phyloP scores from a whole-genome alignment of 2,329 filamentous ascomycete genomes.

The Fusarium incarnatum region DNA sequence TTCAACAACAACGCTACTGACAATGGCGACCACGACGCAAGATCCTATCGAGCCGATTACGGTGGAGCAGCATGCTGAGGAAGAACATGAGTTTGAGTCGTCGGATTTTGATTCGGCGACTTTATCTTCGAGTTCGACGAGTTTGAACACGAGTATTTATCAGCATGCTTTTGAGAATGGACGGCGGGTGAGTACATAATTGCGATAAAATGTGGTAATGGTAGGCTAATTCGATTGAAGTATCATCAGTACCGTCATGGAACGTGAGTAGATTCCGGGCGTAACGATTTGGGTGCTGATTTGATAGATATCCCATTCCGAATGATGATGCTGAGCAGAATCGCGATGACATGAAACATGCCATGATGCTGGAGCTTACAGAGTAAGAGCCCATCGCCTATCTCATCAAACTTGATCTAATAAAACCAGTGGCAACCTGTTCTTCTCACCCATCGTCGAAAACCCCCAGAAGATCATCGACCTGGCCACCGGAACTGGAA shows the following conservation, averaged over 20 bases:
- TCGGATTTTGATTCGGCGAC: slow-evolving; percentile 35
- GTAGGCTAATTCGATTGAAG: background rate
- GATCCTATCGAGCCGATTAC: slow-evolving; percentile 26
- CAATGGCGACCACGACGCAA: background rate
- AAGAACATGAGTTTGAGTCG: slow-evolving; percentile 39
- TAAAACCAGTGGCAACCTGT: slow-evolving; percentile 36
- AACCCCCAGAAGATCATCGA: slow-evolving; percentile 41
- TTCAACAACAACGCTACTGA: slow-evolving; percentile 1
- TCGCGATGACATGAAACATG: slow-evolving; percentile 48
- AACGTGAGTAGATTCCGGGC: slow-evolving; percentile 1
- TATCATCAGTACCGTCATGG: slow-evolving; percentile 44
- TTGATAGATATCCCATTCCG: slow-evolving; percentile 41
- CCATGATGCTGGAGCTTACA: slow-evolving; percentile 47
- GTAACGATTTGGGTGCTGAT: slow-evolving; percentile 15
- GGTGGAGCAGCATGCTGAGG: slow-evolving; percentile 6
- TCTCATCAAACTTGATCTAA: too few relatives aligned
- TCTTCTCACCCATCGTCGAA: slow-evolving; percentile 30
- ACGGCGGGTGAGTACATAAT: slow-evolving; percentile 24
- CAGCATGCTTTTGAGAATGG: slow-evolving; percentile 44
- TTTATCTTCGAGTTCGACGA: slow-evolving; percentile 32
- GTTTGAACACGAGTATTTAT: slow-evolving; percentile 40
- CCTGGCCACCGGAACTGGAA: slow-evolving; percentile 40
- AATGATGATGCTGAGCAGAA: slow-evolving; percentile 46
- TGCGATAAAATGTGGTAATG: accelerated
- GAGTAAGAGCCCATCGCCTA: too few relatives aligned